Percentiles rank a stretch among this genome's conserved stretches.
These are phyloP conservation scores for Cichorium intybus DNA, from an alignment of 140 eudicot genomes.

Conservation along the genomic window DNA sequence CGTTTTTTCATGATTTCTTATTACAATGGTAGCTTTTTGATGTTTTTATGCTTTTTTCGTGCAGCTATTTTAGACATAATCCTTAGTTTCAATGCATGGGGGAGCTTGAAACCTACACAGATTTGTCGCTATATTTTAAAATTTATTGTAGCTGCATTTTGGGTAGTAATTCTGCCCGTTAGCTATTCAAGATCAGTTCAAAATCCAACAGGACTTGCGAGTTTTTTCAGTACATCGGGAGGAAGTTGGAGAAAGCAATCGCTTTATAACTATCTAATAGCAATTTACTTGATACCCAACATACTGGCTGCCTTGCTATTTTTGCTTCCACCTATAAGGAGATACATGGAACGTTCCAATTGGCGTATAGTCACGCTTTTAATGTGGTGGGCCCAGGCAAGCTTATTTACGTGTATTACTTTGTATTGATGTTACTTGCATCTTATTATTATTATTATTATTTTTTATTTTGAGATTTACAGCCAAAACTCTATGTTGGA, in stretches of 20 bases:
- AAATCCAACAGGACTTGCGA: constrained; percentile 79
- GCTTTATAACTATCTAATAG: constrained; percentile 60
- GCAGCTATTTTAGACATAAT: constrained; percentile 83
- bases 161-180: constrained; percentile 85
- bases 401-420: constrained; percentile 18
- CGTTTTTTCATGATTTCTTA: background rate
- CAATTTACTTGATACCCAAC: constrained; percentile 86
- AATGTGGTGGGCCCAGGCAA: constrained; percentile 99
- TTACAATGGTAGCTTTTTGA: background rate
- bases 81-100: constrained; percentile 90
- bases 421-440: background rate
- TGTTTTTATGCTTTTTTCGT: constrained; percentile 12
- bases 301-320: constrained; percentile 67
- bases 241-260: constrained; percentile 60
- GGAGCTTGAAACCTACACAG: constrained; percentile 78
- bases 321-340: constrained; percentile 81
- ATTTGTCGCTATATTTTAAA: constrained; percentile 82
- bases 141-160: constrained; percentile 72
- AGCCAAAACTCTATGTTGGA: constrained; percentile 98
- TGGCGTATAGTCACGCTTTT: constrained; percentile 66
- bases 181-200: constrained; percentile 66
- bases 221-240: constrained; percentile 62
- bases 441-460: constrained; percentile 10
- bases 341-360: constrained; percentile 90
- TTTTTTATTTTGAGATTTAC: constrained; percentile 18